Base-by-base conservation (phyloP, 345 rosid genomes). In the Sonneratia alba region DNA sequence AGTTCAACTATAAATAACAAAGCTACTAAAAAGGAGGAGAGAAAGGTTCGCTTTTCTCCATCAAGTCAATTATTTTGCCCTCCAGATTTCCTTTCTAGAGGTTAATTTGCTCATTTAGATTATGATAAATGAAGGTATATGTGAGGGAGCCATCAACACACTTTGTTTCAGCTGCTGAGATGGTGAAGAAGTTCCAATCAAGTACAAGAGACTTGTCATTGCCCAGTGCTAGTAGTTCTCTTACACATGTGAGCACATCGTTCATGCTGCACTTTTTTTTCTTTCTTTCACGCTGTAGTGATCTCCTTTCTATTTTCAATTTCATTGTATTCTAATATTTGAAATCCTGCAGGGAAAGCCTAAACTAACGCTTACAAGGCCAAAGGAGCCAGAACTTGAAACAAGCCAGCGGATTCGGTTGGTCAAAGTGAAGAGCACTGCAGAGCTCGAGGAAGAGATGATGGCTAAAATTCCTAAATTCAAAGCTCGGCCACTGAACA, bases 391-490 rank as follows among this genome's bases (percentile, higher is more conserved):
- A 6, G 99, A 89, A 42, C 75, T 95, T 70, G 97, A 86, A 85
- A 92, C 99, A 75, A 73, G 94, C 71, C 99, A 95, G 78, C 80
- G 99, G 27, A 84, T 83, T 72, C 98, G 98, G 45, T 76, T 89
- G 15, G 89, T 89, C 62, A 87, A 65, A 80, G 77, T 89, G 71
- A 96, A 91, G 86, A 92, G 99, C 76, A 81, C 89, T n/a, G 89
- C 90, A 2, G 99, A 96, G 80, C 84, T 96, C 71, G 99, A 95
- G 80, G 99, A 92, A 83, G 99, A 95, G 86, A 87, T 95, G 94
- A 82, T 95, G 93, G 89, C 97, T 57, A 90, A 92, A 80, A 86
- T 92, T 78, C 98, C 98, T 0, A 95, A 95, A 80, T 95, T 95
- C 79, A 95, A 90, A 87, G 99, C 99, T 76, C 86, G 96, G 75